These are phyloP conservation scores for Solanum pimpinellifolium DNA, from an alignment of 257 asterid species.

Conservation along the genomic window DNA sequence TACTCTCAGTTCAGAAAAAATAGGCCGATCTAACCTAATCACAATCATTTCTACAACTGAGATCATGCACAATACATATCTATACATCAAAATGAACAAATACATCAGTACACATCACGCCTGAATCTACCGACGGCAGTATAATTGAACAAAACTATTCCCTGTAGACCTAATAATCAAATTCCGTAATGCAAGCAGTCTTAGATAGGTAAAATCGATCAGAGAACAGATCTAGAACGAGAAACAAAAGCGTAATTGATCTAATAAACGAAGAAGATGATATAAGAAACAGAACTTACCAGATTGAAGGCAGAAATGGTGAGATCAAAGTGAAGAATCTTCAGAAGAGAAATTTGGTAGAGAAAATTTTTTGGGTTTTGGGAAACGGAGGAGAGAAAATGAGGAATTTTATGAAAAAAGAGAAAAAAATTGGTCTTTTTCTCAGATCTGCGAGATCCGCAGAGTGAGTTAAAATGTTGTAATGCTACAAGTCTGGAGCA, in stretches of 20 bases:
- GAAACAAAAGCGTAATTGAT: not conserved
- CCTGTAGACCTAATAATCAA: not conserved
- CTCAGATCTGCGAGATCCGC: slow-evolving; percentile 2
- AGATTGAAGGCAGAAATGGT: not conserved
- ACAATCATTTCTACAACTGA: not conserved
- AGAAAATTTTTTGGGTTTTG: not conserved
- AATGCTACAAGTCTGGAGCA: not conserved
- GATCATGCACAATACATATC: not conserved
- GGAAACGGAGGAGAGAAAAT: not conserved
- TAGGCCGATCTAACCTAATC: not conserved
- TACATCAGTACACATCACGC: not conserved
- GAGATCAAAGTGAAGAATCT: not conserved
- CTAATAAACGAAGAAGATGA: not conserved
- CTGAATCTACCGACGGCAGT: not conserved
- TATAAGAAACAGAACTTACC: not conserved
- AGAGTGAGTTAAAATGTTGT: not conserved
- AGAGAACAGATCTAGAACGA: not conserved
- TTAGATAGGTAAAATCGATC: not conserved
- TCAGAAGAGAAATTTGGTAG: not conserved
- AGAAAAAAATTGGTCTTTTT: not conserved
- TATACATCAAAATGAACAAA: not conserved
- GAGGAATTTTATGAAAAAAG: not conserved
- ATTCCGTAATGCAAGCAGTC: not conserved
- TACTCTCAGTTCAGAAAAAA: not conserved
- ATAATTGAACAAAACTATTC: not conserved